phyloP scores from a whole-genome alignment of 495 filamentous ascomycete genomes.

The Neurospora sp. region DNA sequence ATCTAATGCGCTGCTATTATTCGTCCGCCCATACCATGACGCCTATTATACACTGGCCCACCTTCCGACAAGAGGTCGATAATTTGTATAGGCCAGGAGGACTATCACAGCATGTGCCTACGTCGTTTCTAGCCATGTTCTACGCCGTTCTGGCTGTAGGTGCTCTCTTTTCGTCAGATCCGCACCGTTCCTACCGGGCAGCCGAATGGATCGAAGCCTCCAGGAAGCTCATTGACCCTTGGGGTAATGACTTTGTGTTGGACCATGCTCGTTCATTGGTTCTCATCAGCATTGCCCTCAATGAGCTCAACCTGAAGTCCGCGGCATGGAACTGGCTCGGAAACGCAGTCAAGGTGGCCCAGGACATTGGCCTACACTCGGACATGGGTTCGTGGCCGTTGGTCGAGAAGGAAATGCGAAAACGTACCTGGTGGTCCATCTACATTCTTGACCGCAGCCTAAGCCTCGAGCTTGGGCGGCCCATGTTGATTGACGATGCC shows the following conservation, averaged over 20 bases:
- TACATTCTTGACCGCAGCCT: constrained; percentile 82
- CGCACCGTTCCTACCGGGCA: constrained; percentile 49
- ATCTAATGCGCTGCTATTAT: constrained; percentile 67
- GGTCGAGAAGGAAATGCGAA: constrained; percentile 79
- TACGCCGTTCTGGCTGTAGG: constrained; percentile 82
- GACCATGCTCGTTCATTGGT: constrained; percentile 67
- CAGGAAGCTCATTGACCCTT: constrained; percentile 61
- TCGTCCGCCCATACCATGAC: constrained; percentile 64
- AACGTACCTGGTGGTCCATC: constrained; percentile 89
- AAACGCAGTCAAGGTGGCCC: constrained; percentile 69
- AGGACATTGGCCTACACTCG: constrained; percentile 77
- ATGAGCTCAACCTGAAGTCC: constrained; percentile 79
- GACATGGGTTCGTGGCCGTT: constrained; percentile 64
- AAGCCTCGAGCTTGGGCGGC: constrained; percentile 72
- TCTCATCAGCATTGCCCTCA: constrained; percentile 69
- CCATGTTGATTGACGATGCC: constrained; percentile 74
- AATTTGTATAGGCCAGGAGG: constrained; percentile 59
- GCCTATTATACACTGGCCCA: constrained; percentile 85
- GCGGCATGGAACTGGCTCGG: constrained; percentile 88
- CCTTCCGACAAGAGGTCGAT: constrained; percentile 67
- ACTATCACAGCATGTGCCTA: constrained; percentile 34
- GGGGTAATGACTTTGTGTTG: constrained; percentile 71
- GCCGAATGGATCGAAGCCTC: constrained; percentile 63
- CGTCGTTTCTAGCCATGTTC: constrained; percentile 68
- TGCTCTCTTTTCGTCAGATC: constrained; percentile 53